These are phyloP conservation scores for Phytophthora hybrid DNA, from an alignment of 352 stramenopile species.

Conservation along the genomic window DNA sequence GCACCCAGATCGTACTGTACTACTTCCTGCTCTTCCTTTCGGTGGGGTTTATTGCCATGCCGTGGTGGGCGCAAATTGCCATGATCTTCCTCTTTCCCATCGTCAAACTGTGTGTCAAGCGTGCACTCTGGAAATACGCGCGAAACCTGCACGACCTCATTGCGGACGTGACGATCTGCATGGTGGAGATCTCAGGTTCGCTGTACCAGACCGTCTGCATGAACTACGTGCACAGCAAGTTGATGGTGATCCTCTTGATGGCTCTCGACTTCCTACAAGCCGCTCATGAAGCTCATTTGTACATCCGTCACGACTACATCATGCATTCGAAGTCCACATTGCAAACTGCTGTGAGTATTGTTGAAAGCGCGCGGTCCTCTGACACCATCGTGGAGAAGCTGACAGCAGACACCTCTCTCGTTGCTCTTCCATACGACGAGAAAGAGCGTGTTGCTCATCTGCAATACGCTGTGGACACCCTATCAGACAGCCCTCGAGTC, in stretches of 20 bases:
- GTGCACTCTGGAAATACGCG: slow-evolving; percentile 30
- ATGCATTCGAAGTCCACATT: slow-evolving; percentile 14
- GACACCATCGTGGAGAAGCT: not conserved
- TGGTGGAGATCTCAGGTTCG: slow-evolving; percentile 38
- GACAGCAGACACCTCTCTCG: not conserved
- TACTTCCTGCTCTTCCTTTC: slow-evolving; percentile 32
- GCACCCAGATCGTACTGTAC: slow-evolving; percentile 24
- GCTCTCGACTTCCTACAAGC: slow-evolving; percentile 22
- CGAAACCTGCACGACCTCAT: slow-evolving; percentile 33
- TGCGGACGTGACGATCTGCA: slow-evolving; percentile 36
- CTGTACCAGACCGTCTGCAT: slow-evolving; percentile 43
- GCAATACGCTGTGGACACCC: not conserved
- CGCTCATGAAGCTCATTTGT: slow-evolving; percentile 10
- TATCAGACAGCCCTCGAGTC: not conserved
- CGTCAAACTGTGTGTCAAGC: slow-evolving; percentile 32
- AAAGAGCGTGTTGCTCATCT: too few relatives aligned
- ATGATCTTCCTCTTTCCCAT: slow-evolving; percentile 28
- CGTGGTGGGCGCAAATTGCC: slow-evolving; percentile 19
- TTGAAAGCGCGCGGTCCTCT: not conserved
- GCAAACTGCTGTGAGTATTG: slow-evolving; percentile 3
- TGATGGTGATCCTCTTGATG: slow-evolving; percentile 24
- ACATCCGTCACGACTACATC: slow-evolving; percentile 22
- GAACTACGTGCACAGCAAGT: slow-evolving; percentile 26
- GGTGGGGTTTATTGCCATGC: slow-evolving; percentile 17
- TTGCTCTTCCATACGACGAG: not conserved